A percentile compares a stretch with the other conserved stretches of the same genome.
These are phyloP conservation scores for Chenopodium album DNA, from an alignment of 148 eudicot species.

Conservation along the genomic window DNA sequence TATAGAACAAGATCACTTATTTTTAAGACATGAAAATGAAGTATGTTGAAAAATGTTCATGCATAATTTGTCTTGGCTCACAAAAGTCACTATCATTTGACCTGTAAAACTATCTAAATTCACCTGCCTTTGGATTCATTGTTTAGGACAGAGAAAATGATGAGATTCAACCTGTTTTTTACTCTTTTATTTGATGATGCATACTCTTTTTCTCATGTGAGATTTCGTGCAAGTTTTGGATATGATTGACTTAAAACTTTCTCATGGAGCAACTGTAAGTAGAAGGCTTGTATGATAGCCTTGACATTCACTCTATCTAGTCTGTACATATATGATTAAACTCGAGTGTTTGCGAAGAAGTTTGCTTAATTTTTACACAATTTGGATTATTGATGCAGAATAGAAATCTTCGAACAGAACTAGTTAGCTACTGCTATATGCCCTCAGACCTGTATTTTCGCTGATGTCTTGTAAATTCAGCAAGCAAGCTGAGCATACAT, in stretches of 20 bases:
- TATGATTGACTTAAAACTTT: neutral
- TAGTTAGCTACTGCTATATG: too few relatives aligned
- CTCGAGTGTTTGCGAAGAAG: neutral
- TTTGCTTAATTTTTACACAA: neutral
- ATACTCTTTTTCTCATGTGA: constrained; percentile 1
- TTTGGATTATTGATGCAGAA: neutral
- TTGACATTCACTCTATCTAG: constrained; percentile 4
- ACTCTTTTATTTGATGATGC: neutral
- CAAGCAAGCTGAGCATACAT: too few relatives aligned
- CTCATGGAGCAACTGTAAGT: neutral
- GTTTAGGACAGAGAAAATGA: neutral
- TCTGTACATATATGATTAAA: neutral
- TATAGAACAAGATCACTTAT: too few relatives aligned
- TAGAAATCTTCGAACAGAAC: neutral
- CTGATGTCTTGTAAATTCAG: too few relatives aligned
- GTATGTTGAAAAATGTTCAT: neutral
- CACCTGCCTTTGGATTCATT: neutral
- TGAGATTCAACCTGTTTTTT: neutral
- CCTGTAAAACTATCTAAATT: neutral
- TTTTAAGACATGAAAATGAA: too few relatives aligned
- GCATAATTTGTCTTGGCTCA: neutral
- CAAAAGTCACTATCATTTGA: constrained; percentile 1
- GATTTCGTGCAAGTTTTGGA: constrained; percentile 18
- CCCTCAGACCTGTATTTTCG: too few relatives aligned
- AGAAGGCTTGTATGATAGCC: neutral